Evolutionary conservation across 2,329 filamentous ascomycete species (phyloP).

Genomic region (Grosmannia serpens): DNA sequence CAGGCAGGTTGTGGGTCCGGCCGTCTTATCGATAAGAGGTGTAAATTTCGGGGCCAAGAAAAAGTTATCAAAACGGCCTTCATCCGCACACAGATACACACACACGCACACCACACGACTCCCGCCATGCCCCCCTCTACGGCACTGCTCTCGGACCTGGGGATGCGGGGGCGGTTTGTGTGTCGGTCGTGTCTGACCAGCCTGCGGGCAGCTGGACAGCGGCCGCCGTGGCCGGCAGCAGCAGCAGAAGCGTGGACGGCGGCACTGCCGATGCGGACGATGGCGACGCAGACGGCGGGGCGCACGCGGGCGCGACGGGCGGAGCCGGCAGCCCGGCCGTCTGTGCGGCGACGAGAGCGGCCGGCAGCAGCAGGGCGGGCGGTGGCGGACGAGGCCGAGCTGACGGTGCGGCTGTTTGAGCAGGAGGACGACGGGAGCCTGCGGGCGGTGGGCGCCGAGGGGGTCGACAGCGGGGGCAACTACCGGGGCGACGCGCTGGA

Average conservation of each 20-base stretch:
- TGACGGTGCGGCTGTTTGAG: conserved; percentile 35
- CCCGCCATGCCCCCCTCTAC: conserved; percentile 7
- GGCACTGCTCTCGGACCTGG: conserved; percentile 9
- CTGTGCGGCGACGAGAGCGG: too few species aligned
- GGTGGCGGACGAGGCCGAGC: conserved; percentile 3
- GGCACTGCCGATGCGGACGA: neutral
- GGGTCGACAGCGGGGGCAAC: conserved; percentile 26
- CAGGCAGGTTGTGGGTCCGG: neutral
- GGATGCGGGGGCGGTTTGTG: conserved; percentile 9
- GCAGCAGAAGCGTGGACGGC: neutral
- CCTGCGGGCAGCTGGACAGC: conserved; percentile 2
- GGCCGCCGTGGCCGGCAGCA: neutral
- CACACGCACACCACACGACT: neutral
- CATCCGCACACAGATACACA: neutral
- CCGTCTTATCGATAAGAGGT: neutral
- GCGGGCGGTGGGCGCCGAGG: conserved; percentile 25
- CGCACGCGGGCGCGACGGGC: neutral
- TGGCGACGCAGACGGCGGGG: neutral
- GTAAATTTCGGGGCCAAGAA: neutral
- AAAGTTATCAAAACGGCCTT: too few species aligned
- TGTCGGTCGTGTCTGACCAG: conserved; percentile 14
- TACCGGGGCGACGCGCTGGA: conserved; percentile 19
- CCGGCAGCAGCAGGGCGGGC: neutral
- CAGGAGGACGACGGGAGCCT: conserved; percentile 28
- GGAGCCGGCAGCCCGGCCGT: neutral